A percentile compares a stretch with the other conserved stretches of the same genome.
phyloP scores from a whole-genome alignment of 331 rosid genomes.

The Spiraea crenata region DNA sequence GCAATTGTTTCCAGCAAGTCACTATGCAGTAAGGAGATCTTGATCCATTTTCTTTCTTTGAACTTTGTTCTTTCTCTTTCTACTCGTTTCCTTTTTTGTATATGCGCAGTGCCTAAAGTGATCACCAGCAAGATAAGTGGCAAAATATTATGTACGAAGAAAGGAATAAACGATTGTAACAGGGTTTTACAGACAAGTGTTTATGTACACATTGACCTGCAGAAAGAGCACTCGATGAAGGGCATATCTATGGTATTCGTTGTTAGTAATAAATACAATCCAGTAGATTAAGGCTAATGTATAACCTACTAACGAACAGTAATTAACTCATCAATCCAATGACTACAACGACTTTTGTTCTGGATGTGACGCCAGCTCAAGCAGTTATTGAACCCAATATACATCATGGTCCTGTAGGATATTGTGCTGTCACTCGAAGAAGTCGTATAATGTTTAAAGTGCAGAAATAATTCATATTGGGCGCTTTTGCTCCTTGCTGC shows the following conservation, averaged over 20 bases:
- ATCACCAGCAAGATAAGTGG: background rate
- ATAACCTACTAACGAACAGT: no score
- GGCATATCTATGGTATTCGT: no score
- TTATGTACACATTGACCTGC: background rate
- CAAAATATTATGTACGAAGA: conserved; percentile 12
- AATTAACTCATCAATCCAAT: no score
- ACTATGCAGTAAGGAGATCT: background rate
- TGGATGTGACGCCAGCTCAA: conserved; percentile 12
- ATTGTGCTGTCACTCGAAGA: conserved; percentile 1
- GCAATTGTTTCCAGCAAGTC: conserved; percentile 18
- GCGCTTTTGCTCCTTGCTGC: background rate
- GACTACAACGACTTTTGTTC: background rate
- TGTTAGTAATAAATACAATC: no score
- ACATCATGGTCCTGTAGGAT: background rate
- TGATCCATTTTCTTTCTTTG: background rate
- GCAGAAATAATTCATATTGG: background rate
- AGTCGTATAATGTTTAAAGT: background rate
- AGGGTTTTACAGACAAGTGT: background rate
- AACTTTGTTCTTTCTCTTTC: background rate
- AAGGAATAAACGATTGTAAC: conserved; percentile 21
- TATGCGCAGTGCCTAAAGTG: background rate
- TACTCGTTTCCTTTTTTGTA: background rate
- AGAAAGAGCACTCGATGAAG: no score
- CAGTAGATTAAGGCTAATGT: no score
- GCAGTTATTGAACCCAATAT: background rate